phyloP scores from a whole-genome alignment of 768 basidiomycete genomes.

The Mycena floridula region DNA sequence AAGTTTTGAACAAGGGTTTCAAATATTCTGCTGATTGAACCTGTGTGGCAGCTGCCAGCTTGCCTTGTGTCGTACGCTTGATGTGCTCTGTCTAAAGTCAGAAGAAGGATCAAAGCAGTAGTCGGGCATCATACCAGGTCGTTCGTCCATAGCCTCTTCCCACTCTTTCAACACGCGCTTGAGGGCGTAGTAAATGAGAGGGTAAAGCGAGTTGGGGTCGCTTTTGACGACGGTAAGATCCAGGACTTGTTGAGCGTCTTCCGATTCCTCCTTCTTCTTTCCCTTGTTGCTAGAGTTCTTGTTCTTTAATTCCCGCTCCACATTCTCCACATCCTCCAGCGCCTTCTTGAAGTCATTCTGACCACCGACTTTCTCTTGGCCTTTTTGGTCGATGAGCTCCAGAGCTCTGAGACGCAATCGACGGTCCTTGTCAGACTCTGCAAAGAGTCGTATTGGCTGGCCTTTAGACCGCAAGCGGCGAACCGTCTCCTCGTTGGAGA shows the following conservation, averaged over 20 bases:
- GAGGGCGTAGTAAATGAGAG: conserved; percentile 92
- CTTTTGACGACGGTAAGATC: conserved; percentile 81
- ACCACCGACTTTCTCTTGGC: conserved; percentile 70
- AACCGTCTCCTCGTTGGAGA: conserved; percentile 89
- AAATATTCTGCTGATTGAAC: conserved; percentile 94
- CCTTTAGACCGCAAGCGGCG: conserved; percentile 86
- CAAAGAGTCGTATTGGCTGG: conserved; percentile 93
- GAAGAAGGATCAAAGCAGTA: neutral
- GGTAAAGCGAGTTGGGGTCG: conserved; percentile 93
- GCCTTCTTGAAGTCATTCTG: conserved; percentile 95
- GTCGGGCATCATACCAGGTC: conserved; percentile 59
- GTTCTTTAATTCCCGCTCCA: conserved; percentile 58
- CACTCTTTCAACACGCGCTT: conserved; percentile 93
- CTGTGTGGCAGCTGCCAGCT: conserved; percentile 91
- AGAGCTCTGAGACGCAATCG: conserved; percentile 84
- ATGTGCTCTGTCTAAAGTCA: conserved; percentile 53
- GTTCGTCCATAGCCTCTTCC: conserved; percentile 91
- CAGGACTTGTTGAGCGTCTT: conserved; percentile 52
- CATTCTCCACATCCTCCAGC: conserved; percentile 81
- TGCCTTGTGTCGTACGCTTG: conserved; percentile 87
- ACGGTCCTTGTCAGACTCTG: conserved; percentile 91
- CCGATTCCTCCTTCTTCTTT: conserved; percentile 60
- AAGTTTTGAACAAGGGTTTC: conserved; percentile 86
- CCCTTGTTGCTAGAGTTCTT: conserved; percentile 47
- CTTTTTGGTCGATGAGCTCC: conserved; percentile 92